Evolutionary conservation across 163 green algal species (phyloP).

Genomic region (Coccomyxa subellipsoidea): DNA sequence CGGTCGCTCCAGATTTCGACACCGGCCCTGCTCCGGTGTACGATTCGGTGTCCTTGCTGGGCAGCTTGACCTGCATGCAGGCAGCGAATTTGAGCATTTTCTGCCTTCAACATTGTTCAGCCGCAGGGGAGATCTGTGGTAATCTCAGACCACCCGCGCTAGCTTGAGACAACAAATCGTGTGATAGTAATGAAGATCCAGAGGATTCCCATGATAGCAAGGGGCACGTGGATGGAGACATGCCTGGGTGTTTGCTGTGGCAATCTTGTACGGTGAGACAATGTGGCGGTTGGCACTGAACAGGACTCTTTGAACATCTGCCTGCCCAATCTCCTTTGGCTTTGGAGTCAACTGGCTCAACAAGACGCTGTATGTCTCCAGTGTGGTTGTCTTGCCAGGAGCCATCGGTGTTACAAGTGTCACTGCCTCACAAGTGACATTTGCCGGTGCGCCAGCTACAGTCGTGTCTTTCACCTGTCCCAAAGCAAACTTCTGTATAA

Average conservation of each 20-base stretch:
- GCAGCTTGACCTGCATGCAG: constrained; percentile 39
- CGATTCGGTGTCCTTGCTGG: constrained; percentile 40
- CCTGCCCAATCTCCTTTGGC: constrained; percentile 51
- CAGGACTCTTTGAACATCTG: constrained; percentile 61
- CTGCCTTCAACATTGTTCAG: not conserved
- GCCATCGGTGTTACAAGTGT: constrained; percentile 37
- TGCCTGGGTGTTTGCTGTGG: constrained; percentile 55
- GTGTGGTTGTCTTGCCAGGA: constrained; percentile 10
- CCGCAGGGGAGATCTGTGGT: too few relatives aligned
- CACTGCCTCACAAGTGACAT: constrained; percentile 36
- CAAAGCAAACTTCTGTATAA: not conserved
- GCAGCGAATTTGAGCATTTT: not conserved
- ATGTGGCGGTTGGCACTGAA: constrained; percentile 46
- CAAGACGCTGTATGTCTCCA: constrained; percentile 42
- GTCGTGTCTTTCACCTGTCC: not conserved
- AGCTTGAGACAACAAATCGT: too few relatives aligned
- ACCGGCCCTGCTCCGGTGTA: constrained; percentile 40
- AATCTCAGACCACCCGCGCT: too few relatives aligned
- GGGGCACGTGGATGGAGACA: not conserved
- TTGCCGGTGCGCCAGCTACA: not conserved
- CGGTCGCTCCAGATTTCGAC: constrained; percentile 40
- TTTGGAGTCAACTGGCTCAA: constrained; percentile 50
- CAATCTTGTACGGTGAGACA: constrained; percentile 59
- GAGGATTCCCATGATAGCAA: too few relatives aligned
- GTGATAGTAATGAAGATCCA: too few relatives aligned